phyloP scores from a whole-genome alignment of 1,139 yeast genomes.

The Candida albicans region DNA sequence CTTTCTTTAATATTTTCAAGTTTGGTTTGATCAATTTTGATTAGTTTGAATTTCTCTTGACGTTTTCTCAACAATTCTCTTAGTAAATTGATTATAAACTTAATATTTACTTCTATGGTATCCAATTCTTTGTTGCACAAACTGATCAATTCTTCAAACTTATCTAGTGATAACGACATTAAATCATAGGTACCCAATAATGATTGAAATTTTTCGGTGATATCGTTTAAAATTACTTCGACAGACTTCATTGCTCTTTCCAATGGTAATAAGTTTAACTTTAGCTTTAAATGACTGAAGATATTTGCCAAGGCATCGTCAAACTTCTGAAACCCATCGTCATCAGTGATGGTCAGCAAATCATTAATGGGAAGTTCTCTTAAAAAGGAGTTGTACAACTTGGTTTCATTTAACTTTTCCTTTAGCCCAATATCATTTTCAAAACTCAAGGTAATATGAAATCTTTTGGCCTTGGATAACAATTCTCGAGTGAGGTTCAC shows the following conservation, averaged over 20 bases:
- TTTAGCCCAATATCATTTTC: slow-evolving; percentile 70
- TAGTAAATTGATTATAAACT: slow-evolving; percentile 47
- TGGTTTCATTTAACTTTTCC: slow-evolving; percentile 54
- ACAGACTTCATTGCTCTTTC: slow-evolving; percentile 61
- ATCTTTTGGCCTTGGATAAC: slow-evolving; percentile 70
- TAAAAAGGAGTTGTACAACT: slow-evolving; percentile 59
- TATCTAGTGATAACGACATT: slow-evolving; percentile 26
- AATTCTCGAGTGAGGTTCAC: slow-evolving; percentile 61
- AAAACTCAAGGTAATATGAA: slow-evolving; percentile 74
- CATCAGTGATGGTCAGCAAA: slow-evolving; percentile 46
- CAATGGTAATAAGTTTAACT: slow-evolving; percentile 62
- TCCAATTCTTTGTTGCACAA: slow-evolving; percentile 21
- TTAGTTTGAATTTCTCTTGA: slow-evolving; percentile 68
- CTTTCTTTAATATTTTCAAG: slow-evolving; percentile 49
- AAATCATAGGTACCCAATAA: slow-evolving; percentile 23
- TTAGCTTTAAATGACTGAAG: slow-evolving; percentile 60
- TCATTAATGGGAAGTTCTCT: slow-evolving; percentile 72
- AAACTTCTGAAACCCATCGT: slow-evolving; percentile 39
- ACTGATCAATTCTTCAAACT: slow-evolving; percentile 23
- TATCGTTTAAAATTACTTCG: slow-evolving; percentile 52
- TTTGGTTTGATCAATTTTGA: slow-evolving; percentile 51
- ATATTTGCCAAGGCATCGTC: slow-evolving; percentile 45
- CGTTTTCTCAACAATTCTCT: slow-evolving; percentile 77
- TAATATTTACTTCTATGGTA: slow-evolving; percentile 35
- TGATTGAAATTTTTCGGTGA: slow-evolving; percentile 24